Conservation (phyloP, 2,329 filamentous ascomycete species). For the Waltergamsia citrina region DNA sequence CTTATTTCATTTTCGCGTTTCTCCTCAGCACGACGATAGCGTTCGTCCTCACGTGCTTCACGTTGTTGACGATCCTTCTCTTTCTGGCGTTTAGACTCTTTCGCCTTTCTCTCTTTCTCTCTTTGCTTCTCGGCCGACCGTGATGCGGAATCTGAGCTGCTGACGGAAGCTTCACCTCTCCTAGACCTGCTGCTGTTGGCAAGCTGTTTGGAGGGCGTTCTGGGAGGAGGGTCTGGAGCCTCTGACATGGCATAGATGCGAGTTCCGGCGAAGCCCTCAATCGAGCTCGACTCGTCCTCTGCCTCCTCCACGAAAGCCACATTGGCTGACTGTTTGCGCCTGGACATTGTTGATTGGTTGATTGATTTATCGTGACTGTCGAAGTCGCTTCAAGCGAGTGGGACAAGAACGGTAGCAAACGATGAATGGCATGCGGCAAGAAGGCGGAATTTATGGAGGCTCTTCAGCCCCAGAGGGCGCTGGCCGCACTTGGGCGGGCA, state of each 20-base stretch:
- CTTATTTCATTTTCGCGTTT: slow-evolving; percentile 13
- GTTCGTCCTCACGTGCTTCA: slow-evolving; percentile 11
- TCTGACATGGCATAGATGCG: slow-evolving; percentile 37
- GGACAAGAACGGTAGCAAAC: neutral
- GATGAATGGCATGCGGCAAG: too few relatives aligned
- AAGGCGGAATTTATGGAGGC: neutral
- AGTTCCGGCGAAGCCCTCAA: slow-evolving; percentile 27
- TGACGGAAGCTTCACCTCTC: slow-evolving; percentile 27
- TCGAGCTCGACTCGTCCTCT: slow-evolving; percentile 37
- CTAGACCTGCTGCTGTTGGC: slow-evolving; percentile 41
- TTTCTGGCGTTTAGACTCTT: slow-evolving; percentile 9
- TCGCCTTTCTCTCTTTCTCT: slow-evolving; percentile 14
- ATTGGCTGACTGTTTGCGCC: slow-evolving; percentile 17
- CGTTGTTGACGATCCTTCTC: slow-evolving; percentile 17
- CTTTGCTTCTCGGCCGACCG: slow-evolving; percentile 22
- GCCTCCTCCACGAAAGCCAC: slow-evolving; percentile 41
- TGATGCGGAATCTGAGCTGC: slow-evolving; percentile 33
- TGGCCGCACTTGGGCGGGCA: slow-evolving; percentile 2
- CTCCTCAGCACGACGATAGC: slow-evolving; percentile 14
- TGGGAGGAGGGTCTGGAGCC: slow-evolving; percentile 30
- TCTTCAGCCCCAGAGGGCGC: slow-evolving; percentile 4
- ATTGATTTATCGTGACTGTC: neutral
- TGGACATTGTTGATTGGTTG: slow-evolving; percentile 30
- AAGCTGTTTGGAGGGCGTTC: slow-evolving; percentile 36
- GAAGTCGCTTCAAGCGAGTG: neutral